Base-by-base conservation (phyloP, 768 basidiomycete species). In the Boletus subcaerulescens region DNA sequence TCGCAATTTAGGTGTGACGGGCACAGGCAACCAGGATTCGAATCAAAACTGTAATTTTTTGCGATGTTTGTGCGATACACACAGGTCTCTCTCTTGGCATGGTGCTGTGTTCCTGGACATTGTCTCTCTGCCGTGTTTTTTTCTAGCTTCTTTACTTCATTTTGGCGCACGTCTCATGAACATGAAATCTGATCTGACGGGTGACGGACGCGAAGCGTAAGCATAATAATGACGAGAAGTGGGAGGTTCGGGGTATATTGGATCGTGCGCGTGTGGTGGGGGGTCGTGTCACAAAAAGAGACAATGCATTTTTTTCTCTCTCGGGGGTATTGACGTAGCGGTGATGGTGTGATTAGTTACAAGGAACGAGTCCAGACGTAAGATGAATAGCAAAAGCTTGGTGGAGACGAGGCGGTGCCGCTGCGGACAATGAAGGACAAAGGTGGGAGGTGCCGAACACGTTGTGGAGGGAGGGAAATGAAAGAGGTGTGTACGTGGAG, bases 321-420 rank as follows among this genome's bases (percentile, higher is more conserved):
- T 8, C 26, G 26, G 8, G 26, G 4, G 0, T 24, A 24, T 24
- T 36, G 38, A 45, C 22, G 45, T 17, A 46, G 44, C 46, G 54
- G 48, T 44, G 49, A 46, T 32, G 45, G 59, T 56, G 56, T 57
- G 64, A 63, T 20, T 55, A 52, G 57, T 42, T 57, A 54, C 48
- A 53, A 55, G 50, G 38, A 41, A 42, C 4, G 20, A 1, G 22
- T 12, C 38, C 20, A 29, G 65, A 58, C 56, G 60, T 69, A 65
- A 67, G 41, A 50, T 40, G 50, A 33, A 35, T 20, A 24, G 43
- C 15, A 22, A 40, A 26, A 35, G 40, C 32, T 38, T 52, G 62
- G 65, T 62, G 65, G 56, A 36, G 52, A 51, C 36, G 47, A 64
- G 11, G 60, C 66, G 66, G 66, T 61, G 55, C 59, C 59, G 57